Percentiles rank a stretch among this genome's conserved stretches.
phyloP scores from a whole-genome alignment of 2,329 filamentous ascomycete genomes.

The Apiospora pterosperma region DNA sequence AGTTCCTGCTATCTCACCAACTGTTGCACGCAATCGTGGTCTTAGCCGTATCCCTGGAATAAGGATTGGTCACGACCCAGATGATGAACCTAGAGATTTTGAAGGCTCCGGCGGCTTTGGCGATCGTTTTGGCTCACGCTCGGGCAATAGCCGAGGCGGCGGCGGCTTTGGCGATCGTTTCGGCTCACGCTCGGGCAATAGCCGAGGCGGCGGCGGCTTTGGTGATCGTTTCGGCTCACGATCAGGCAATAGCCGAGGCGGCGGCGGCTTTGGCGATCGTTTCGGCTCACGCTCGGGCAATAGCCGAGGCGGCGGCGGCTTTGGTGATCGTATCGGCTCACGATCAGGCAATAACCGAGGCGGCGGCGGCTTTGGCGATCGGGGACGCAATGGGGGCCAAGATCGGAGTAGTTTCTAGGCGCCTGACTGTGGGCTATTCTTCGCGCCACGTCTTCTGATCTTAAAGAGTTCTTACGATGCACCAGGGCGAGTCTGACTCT shows the following conservation, averaged over 20 bases:
- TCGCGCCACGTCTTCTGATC: neutral
- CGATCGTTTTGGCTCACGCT: constrained; percentile 10
- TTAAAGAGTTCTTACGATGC: neutral
- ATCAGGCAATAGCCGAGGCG: constrained; percentile 6
- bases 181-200: constrained; percentile 15
- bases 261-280: constrained; percentile 3
- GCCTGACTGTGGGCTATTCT: neutral
- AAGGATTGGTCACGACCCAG: constrained; percentile 18
- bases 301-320: constrained; percentile 3
- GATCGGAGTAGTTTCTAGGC: neutral
- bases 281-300: neutral
- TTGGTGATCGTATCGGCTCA: constrained; percentile 4
- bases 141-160: constrained; percentile 13
- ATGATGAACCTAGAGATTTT: neutral
- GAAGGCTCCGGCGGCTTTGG: constrained; percentile 5
- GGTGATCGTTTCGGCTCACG: constrained; percentile 8
- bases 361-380: constrained; percentile 3
- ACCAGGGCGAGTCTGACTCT: neutral
- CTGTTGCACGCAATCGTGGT: constrained; percentile 21
- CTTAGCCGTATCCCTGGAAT: constrained; percentile 22
- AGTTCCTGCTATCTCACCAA: constrained; percentile 38
- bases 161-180: constrained; percentile 14
- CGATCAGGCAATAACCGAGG: neutral
- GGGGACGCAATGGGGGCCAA: neutral
- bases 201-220: constrained; percentile 14